Conservation (phyloP, 805 yeast species). For the Martiniozyma abietophila region DNA sequence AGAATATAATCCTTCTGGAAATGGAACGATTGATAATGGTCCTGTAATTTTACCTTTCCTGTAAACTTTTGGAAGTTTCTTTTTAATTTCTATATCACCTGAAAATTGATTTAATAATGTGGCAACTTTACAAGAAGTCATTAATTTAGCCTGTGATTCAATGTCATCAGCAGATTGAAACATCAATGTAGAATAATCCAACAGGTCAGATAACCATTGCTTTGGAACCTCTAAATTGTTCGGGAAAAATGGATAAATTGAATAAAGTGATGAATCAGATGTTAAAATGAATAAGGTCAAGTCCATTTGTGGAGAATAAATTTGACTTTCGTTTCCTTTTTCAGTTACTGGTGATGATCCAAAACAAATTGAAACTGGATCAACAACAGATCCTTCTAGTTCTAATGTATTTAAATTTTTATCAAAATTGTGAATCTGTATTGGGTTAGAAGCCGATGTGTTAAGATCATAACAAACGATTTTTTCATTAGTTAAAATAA, state of each 20-base stretch:
- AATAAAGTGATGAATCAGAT: conserved; percentile 49
- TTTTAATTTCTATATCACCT: conserved; percentile 1
- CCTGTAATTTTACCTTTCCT: conserved; percentile 29
- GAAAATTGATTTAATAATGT: conserved; percentile 13
- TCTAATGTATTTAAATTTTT: conserved; percentile 13
- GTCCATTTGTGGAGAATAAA: conserved; percentile 17
- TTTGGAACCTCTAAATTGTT: conserved; percentile 29
- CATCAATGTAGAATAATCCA: conserved; percentile 18
- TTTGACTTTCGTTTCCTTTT: conserved; percentile 6
- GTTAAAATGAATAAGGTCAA: conserved; percentile 45
- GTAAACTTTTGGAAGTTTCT: conserved; percentile 14
- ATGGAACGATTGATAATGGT: conserved; percentile 45
- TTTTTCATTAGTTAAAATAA: conserved; percentile 30
- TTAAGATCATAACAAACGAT: conserved; percentile 31
- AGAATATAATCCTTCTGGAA: conserved; percentile 42
- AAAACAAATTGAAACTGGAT: conserved; percentile 36
- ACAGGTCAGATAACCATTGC: conserved; percentile 22
- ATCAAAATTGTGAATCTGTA: conserved; percentile 17
- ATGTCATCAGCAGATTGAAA: conserved; percentile 18
- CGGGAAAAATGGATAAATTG: conserved; percentile 60
- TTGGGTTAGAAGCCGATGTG: conserved; percentile 14
- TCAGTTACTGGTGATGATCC: conserved; percentile 27
- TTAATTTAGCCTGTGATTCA: conserved; percentile 6
- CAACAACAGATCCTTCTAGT: conserved; percentile 12
- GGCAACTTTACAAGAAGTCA: conserved; percentile 21